Percentiles rank a stretch among this genome's conserved stretches.
phyloP scores from a whole-genome alignment of 352 stramenopile genomes.

The Halophytophthora batemanensis region DNA sequence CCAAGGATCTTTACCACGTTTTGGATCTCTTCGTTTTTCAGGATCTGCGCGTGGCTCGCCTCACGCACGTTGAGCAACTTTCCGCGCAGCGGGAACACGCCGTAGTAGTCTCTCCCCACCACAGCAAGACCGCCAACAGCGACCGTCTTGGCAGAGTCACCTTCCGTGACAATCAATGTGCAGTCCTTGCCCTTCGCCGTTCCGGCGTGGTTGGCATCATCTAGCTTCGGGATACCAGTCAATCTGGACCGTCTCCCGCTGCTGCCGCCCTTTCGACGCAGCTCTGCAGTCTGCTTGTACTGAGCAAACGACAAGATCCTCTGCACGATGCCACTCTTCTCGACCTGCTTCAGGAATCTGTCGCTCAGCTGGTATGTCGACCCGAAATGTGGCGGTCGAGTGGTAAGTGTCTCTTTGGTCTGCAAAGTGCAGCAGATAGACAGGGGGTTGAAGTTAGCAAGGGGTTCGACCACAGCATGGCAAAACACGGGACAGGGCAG shows the following conservation, averaged over 20 bases:
- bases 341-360: conserved; percentile 86
- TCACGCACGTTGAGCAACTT: conserved; percentile 99
- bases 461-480: not conserved
- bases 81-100: conserved; percentile 96
- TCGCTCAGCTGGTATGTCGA: conserved; percentile 85
- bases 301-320: conserved; percentile 90
- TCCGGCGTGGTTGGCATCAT: conserved; percentile 97
- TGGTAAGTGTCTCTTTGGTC: conserved; percentile 98
- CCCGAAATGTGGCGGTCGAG: conserved; percentile 76
- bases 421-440: conserved; percentile 14
- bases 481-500: not conserved
- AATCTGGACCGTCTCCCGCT: conserved; percentile 81
- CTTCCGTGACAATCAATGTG: conserved; percentile 99
- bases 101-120: conserved; percentile 95
- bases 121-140: conserved; percentile 96
- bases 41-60: conserved; percentile 93
- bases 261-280: conserved; percentile 84
- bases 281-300: conserved; percentile 91
- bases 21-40: conserved; percentile 98
- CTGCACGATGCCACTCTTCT: conserved; percentile 90
- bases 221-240: conserved; percentile 94
- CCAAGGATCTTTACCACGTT: conserved; percentile 97
- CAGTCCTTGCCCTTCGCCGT: conserved; percentile 89
- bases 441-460: not conserved
- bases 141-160: conserved; percentile 97